A percentile compares a stretch with the other conserved stretches of the same genome.
Evolutionary conservation across 2,329 filamentous ascomycete species (phyloP).

Genomic region (Passalora sequoiae): DNA sequence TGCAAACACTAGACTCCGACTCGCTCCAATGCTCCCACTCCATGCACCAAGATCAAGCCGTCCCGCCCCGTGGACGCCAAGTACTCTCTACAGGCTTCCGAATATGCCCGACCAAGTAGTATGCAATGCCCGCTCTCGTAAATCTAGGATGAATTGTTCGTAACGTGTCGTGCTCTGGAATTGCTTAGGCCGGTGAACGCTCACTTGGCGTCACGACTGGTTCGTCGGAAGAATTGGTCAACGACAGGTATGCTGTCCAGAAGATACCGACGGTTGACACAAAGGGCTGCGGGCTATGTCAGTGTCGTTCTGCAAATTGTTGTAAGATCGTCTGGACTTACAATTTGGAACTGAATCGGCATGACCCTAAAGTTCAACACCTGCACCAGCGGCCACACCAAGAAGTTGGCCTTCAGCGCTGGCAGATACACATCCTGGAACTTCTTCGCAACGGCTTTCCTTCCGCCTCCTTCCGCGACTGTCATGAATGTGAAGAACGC

Average conservation of each 20-base stretch:
- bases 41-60: constrained; percentile 1
- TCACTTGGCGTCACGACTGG: constrained; percentile 30
- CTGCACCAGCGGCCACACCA: constrained; percentile 93
- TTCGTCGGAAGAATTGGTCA: constrained; percentile 82
- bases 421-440: constrained; percentile 90
- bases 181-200: constrained; percentile 11
- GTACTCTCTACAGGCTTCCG: constrained; percentile 12
- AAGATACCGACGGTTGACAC: constrained; percentile 93
- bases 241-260: constrained; percentile 93
- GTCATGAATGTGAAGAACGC: constrained; percentile 97
- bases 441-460: constrained; percentile 72
- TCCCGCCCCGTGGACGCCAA: constrained; percentile 11
- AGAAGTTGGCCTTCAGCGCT: constrained; percentile 89
- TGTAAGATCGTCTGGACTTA: constrained; percentile 48
- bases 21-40: background rate
- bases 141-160: background rate
- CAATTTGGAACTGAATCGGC: constrained; percentile 93
- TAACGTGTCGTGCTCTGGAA: background rate
- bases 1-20: background rate
- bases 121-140: constrained; percentile 1
- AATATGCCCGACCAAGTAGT: constrained; percentile 11
- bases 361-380: constrained; percentile 94
- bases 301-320: no score
- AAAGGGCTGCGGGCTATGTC: constrained; percentile 90
- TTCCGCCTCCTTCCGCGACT: constrained; percentile 83